phyloP scores from a whole-genome alignment of 768 basidiomycete species.

The Phaeotremella skinneri region DNA sequence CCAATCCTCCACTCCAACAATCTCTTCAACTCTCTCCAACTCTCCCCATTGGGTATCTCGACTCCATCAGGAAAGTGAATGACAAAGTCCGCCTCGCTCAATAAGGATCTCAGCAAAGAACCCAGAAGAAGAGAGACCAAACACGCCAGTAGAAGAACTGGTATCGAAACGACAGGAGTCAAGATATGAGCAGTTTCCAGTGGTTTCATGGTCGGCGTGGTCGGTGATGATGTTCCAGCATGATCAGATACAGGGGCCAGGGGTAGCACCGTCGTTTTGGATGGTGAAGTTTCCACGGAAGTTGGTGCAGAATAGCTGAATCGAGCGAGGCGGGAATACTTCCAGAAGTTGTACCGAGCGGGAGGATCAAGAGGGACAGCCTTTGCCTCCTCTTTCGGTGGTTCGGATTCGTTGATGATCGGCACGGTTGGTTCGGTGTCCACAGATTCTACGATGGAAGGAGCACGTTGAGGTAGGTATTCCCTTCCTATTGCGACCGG shows the following conservation, averaged over 20 bases:
- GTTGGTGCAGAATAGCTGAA: slow-evolving; percentile 1
- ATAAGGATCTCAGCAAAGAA: slow-evolving; percentile 78
- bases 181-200: neutral
- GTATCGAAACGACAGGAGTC: slow-evolving; percentile 49
- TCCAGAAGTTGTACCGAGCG: slow-evolving; percentile 23
- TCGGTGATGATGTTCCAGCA: neutral
- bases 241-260: slow-evolving; percentile 1
- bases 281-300: neutral
- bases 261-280: slow-evolving; percentile 12
- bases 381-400: slow-evolving; percentile 6
- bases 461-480: neutral
- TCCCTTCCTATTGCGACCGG: slow-evolving; percentile 35
- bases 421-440: neutral
- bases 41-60: slow-evolving; percentile 47
- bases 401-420: neutral
- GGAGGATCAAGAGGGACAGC: neutral
- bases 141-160: slow-evolving; percentile 68
- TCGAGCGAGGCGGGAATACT: slow-evolving; percentile 18
- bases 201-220: slow-evolving; percentile 2
- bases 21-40: slow-evolving; percentile 83
- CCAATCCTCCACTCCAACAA: slow-evolving; percentile 74
- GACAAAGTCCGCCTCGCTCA: slow-evolving; percentile 88
- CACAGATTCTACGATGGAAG: neutral
- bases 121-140: slow-evolving; percentile 89
- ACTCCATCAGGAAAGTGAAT: slow-evolving; percentile 56